Percentiles rank a stretch among this genome's conserved stretches.
These are phyloP conservation scores for Tuber melanosporum DNA, from an alignment of 495 filamentous ascomycete genomes.

Conservation along the genomic window DNA sequence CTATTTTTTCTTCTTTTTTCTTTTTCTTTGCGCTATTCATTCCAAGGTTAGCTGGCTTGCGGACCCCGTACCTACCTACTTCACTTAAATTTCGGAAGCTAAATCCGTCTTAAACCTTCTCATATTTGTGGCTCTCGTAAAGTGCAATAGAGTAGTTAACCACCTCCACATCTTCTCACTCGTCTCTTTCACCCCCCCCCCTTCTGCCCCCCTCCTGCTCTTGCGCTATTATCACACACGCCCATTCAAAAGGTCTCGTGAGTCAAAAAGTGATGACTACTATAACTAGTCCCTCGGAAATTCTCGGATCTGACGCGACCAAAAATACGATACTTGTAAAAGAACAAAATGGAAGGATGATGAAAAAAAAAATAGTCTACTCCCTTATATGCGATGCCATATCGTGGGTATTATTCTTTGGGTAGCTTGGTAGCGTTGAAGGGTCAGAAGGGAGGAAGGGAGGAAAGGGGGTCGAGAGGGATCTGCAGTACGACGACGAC, in stretches of 20 bases:
- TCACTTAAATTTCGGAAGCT: not conserved
- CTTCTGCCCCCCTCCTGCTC: not conserved
- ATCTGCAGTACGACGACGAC: not conserved
- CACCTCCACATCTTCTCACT: slow-evolving; percentile 4
- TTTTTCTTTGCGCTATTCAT: not conserved
- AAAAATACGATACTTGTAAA: not conserved
- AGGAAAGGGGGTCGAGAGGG: too few species aligned
- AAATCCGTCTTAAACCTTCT: not conserved
- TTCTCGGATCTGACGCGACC: not conserved
- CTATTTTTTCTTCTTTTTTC: not conserved
- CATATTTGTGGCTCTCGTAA: not conserved
- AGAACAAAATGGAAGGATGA: not conserved
- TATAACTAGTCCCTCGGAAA: not conserved
- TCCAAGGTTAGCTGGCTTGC: not conserved
- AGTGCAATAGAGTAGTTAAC: not conserved
- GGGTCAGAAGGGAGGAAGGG: not conserved
- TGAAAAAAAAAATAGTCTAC: not conserved
- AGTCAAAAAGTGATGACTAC: not conserved
- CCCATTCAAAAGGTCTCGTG: not conserved
- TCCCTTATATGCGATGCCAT: not conserved
- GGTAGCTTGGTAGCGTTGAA: not conserved
- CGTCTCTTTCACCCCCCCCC: not conserved
- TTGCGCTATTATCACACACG: not conserved
- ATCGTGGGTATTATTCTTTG: not conserved
- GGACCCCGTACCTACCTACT: not conserved